Evolutionary conservation across 169 alveolate genomes (phyloP), one percentile per base, ranked within the genome.

Genomic region (Plasmodium knowlesi): DNA sequence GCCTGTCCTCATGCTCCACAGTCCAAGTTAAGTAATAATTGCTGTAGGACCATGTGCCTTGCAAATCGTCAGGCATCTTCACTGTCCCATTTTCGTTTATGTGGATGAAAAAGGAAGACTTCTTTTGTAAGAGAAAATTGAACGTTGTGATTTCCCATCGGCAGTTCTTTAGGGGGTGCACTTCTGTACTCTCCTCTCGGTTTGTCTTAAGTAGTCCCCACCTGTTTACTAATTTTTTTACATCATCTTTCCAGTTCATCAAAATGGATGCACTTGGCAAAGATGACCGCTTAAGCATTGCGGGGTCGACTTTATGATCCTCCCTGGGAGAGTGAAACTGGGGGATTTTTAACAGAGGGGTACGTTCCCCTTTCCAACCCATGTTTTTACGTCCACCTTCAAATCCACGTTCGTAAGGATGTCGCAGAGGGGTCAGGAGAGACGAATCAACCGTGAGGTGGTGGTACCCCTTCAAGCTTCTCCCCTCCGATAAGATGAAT

Each of bases 161-260:
- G 19, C 89, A 78, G 41, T 88, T 76, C 82, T 88, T 88, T 53
- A 88, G 70, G 14, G 94, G 94, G 30, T 88, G 89, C 8, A 88
- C 57, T 12, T 16, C 79, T 72, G 10, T 43, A 10, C 10, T 34
- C 1, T 84, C 79, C 19, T 84, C 57, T 46, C 50, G 6, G 16
- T 34, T 34, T 32, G 41, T 5, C 10, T 30, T 22, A 73, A 22
- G 19, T 10, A 22, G 19, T 1, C 74, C 30, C 32, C 22, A 32
- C 41, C 12, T 73, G 82, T 22, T 83, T 22, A 83, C 72, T 61
- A 83, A 61, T 32, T 70, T 83, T 34, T 14, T 83, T 10, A 61
- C 32, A 1, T 43, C 41, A 30, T 83, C 43, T 43, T 25, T 73
- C 57, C 57, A 73, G 22, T 73, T 28, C n/a, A 2, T 0, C 57